Conservation (phyloP, 2,329 filamentous ascomycete species). For the Penicillium concentricum region DNA sequence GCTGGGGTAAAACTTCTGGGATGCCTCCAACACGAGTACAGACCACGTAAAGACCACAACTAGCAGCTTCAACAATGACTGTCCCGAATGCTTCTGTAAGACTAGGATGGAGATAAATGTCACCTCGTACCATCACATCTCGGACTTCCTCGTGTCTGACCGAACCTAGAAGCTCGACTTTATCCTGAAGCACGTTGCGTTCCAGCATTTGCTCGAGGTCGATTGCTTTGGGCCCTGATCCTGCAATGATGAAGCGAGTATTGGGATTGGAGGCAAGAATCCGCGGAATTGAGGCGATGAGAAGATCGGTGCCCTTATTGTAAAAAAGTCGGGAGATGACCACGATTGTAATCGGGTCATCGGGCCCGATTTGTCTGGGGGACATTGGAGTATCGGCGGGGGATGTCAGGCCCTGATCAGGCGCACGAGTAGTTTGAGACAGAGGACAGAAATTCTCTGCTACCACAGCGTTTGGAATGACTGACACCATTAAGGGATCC, state of each 20-base stretch:
- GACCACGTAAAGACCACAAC: constrained; percentile 92
- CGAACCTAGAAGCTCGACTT: constrained; percentile 86
- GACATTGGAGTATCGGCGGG: constrained; percentile 48
- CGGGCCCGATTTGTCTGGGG: constrained; percentile 69
- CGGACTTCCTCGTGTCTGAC: constrained; percentile 95
- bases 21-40: constrained; percentile 96
- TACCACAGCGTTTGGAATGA: constrained; percentile 96
- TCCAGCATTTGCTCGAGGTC: constrained; percentile 98
- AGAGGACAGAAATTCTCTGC: constrained; percentile 90
- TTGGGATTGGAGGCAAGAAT: constrained; percentile 88
- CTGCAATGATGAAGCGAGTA: constrained; percentile 94
- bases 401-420: constrained; percentile 23
- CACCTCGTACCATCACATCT: constrained; percentile 94
- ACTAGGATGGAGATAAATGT: constrained; percentile 94
- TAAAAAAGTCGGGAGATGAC: constrained; percentile 97
- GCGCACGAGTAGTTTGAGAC: constrained; percentile 48
- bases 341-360: constrained; percentile 91
- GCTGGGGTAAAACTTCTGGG: constrained; percentile 87
- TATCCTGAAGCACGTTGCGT: constrained; percentile 87
- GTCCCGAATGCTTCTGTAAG: constrained; percentile 97
- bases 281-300: constrained; percentile 93
- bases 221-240: constrained; percentile 93
- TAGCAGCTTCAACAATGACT: constrained; percentile 95
- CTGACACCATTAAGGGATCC: constrained; percentile 94
- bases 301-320: constrained; percentile 94